Evolutionary conservation across 1,284 basidiomycete genomes (phyloP).

Genomic region (Schizophyllum amplum): DNA sequence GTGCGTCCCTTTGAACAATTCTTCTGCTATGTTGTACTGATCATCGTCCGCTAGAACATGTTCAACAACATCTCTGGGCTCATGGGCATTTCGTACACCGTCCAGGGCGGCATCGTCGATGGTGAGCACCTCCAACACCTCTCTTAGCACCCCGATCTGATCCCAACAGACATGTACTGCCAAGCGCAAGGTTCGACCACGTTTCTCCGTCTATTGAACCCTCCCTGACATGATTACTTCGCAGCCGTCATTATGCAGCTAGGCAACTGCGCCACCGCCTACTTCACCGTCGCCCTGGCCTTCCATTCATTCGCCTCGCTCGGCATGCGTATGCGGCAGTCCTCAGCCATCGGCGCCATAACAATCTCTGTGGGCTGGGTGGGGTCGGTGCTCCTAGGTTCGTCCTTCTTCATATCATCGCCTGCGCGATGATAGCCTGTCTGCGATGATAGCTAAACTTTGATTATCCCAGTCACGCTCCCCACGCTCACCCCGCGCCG

Average conservation of each 20-base stretch:
- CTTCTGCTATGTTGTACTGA: background rate
- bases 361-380: constrained; percentile 48
- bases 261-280: constrained; percentile 52
- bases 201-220: background rate
- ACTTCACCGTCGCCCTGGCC: constrained; percentile 57
- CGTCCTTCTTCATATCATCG: constrained; percentile 11
- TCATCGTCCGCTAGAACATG: constrained; percentile 26
- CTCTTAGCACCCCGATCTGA: constrained; percentile 1
- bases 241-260: constrained; percentile 50
- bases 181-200: constrained; percentile 45
- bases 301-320: constrained; percentile 64
- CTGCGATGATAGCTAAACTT: background rate
- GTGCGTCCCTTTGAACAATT: background rate
- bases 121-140: constrained; percentile 29
- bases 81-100: constrained; percentile 40
- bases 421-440: background rate
- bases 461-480: constrained; percentile 3
- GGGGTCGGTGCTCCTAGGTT: constrained; percentile 39
- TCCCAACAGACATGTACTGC: constrained; percentile 30
- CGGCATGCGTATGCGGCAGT: constrained; percentile 46
- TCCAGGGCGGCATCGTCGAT: constrained; percentile 33
- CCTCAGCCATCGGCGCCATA: constrained; percentile 34
- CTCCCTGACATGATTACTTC: background rate
- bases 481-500: constrained; percentile 17
- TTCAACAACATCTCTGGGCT: constrained; percentile 45